Percentiles rank a stretch among this genome's conserved stretches.
Conservation (phyloP, 768 basidiomycete genomes). For the Leccinum olivaceopallidum region DNA sequence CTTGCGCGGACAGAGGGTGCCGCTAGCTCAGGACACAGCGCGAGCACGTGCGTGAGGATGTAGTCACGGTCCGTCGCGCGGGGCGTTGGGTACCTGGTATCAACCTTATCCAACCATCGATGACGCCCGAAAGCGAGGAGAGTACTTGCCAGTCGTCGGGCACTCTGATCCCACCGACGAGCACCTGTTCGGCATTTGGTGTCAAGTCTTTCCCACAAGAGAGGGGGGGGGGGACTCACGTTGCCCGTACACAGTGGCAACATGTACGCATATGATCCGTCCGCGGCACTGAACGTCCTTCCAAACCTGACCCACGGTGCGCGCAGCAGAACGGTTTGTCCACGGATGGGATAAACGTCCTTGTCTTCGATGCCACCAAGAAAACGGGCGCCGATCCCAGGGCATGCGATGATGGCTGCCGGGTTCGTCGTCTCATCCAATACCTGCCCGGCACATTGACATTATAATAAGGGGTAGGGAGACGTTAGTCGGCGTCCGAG, state of each 20-base stretch:
- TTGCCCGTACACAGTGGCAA: constrained; percentile 41
- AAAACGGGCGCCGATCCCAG: constrained; percentile 59
- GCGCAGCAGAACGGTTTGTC: constrained; percentile 44
- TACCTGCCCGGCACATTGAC: constrained; percentile 9
- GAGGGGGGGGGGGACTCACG: constrained; percentile 31
- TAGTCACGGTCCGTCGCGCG: constrained; percentile 61
- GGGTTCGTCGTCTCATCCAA: constrained; percentile 13
- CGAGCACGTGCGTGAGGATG: constrained; percentile 54
- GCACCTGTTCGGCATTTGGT: constrained; percentile 32
- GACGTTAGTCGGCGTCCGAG: too few species aligned
- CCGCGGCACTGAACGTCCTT: constrained; percentile 29
- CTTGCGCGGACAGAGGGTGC: constrained; percentile 50
- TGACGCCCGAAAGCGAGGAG: background rate
- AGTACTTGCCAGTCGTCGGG: constrained; percentile 58
- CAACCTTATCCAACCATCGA: background rate
- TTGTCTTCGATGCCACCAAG: constrained; percentile 55
- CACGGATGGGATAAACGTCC: constrained; percentile 47
- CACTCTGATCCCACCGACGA: constrained; percentile 62
- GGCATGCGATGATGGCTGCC: constrained; percentile 63
- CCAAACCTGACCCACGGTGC: constrained; percentile 51
- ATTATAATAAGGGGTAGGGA: too few species aligned
- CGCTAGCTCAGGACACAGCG: constrained; percentile 56
- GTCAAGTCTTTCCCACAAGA: background rate
- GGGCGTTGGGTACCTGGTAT: constrained; percentile 58
- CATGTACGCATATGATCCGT: constrained; percentile 37